Evolutionary conservation across 208 protist genomes (phyloP).

Genomic region (Acanthamoeba culbertsoni): DNA sequence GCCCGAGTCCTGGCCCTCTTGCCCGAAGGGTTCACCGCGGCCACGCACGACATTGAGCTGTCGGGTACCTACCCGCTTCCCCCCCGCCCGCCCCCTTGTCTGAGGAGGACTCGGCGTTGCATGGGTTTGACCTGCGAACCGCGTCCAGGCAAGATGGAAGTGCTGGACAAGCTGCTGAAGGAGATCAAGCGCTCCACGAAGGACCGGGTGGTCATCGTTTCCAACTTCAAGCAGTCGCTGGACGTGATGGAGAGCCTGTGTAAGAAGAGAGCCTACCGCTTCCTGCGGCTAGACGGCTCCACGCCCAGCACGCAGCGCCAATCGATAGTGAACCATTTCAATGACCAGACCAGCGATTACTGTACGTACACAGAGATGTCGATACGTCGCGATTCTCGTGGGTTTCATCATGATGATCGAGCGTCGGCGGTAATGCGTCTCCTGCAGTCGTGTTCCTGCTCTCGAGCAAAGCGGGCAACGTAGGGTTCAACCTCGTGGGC

Average conservation of each 20-base stretch:
- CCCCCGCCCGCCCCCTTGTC: no score
- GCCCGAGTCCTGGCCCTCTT: neutral
- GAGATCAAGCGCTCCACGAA: neutral
- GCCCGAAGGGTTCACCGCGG: neutral
- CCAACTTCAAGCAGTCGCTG: slow-evolving; percentile 54
- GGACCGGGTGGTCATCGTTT: slow-evolving; percentile 55
- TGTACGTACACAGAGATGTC: slow-evolving; percentile 35
- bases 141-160: slow-evolving; percentile 33
- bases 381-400: no score
- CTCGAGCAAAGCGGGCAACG: slow-evolving; percentile 86
- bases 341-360: slow-evolving; percentile 56
- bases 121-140: neutral
- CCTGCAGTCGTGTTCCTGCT: slow-evolving; percentile 49
- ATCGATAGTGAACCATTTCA: slow-evolving; percentile 39
- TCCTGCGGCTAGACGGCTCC: slow-evolving; percentile 38
- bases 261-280: neutral
- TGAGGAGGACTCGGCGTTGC: no score
- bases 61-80: slow-evolving; percentile 40
- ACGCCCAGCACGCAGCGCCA: slow-evolving; percentile 4
- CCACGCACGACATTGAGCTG: neutral
- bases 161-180: neutral
- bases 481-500: slow-evolving; percentile 97
- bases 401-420: neutral
- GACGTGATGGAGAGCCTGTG: slow-evolving; percentile 24
- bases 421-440: no score